Base-by-base conservation (phyloP, 495 filamentous ascomycete genomes). In the Aspergillus kassunensis region DNA sequence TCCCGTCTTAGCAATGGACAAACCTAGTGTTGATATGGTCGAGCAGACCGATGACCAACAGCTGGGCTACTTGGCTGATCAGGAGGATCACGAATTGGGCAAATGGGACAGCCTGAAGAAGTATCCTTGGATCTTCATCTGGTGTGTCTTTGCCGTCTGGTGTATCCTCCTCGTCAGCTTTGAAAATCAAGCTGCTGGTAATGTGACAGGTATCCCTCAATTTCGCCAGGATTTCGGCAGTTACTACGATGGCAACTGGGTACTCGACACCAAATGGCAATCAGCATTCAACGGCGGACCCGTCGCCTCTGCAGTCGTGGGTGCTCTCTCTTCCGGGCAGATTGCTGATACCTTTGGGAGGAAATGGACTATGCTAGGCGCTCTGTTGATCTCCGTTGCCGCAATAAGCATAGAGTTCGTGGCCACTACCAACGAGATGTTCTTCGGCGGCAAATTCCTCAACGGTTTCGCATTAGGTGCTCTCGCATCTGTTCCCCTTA, bases 371-470 rank as follows among this genome's bases (percentile, higher is more conserved):
- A 44, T 44, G 5, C 12, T 51, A 16, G 39, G 39, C 9, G 39
- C 39, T 7, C 29, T 51, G 3, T 1, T 51, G 4, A 44, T 51
- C 13, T 43, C 40, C 4, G 29, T 51, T 7, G 49, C 40, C 6
- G 49, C 39, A 4, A 31, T 51, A 0, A 34, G 39, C n/a, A 33
- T 51, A 8, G 49, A 51, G 30, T 24, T 36, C 27, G 40, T 36
- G 6, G 39, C 40, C 19, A 51, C 40, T 9, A 36, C 39, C 8
- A 43, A 43, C 29, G 29, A 35, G 49, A 23, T 51, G 49, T 51
- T 51, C 31, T 51, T 51, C 31, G 49, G 49, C 18, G 49, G 49
- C 11, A 51, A 51, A 27, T 44, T 51, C 39, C 39, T 51, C 18
- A 51, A 51, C 15, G 49, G 49, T 19, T 51, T 51, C 21, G 49